A percentile compares a stretch with the other conserved stretches of the same genome.
These are phyloP conservation scores for Fusarium protoensiforme DNA, from an alignment of 2,329 filamentous ascomycete species.

Conservation along the genomic window DNA sequence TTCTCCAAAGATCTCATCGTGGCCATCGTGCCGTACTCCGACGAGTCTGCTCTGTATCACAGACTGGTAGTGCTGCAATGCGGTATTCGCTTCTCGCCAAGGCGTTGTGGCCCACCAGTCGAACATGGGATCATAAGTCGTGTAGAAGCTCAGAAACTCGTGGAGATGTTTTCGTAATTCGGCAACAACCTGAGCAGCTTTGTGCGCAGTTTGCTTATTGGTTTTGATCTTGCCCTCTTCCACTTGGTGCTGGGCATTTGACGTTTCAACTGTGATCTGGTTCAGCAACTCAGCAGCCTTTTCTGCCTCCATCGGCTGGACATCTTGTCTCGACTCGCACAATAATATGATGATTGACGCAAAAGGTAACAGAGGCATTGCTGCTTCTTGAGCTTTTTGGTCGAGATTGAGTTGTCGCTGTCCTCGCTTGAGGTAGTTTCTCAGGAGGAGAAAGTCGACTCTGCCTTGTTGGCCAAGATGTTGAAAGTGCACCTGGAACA, in stretches of 20 bases:
- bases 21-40: slow-evolving; percentile 55
- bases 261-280: slow-evolving; percentile 47
- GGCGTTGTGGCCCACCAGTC: slow-evolving; percentile 66
- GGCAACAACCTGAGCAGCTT: slow-evolving; percentile 56
- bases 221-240: slow-evolving; percentile 46
- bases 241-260: slow-evolving; percentile 49
- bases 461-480: slow-evolving; percentile 54
- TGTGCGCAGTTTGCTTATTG: slow-evolving; percentile 57
- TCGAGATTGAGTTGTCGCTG: slow-evolving; percentile 54
- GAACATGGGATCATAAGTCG: slow-evolving; percentile 65
- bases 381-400: slow-evolving; percentile 48
- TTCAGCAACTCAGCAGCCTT: slow-evolving; percentile 56
- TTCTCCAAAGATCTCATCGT: slow-evolving; percentile 66
- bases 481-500: slow-evolving; percentile 43
- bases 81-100: slow-evolving; percentile 52
- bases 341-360: slow-evolving; percentile 53
- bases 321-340: slow-evolving; percentile 60
- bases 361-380: slow-evolving; percentile 58
- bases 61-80: slow-evolving; percentile 49
- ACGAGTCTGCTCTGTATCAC: slow-evolving; percentile 56
- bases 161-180: slow-evolving; percentile 54
- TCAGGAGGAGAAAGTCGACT: slow-evolving; percentile 62
- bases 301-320: slow-evolving; percentile 56
- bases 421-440: slow-evolving; percentile 56
- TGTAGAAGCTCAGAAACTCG: slow-evolving; percentile 63